Percentiles rank a stretch among this genome's conserved stretches.
These are phyloP conservation scores for Yamadazyma endophytica DNA, from an alignment of 805 yeast species.

Conservation along the genomic window DNA sequence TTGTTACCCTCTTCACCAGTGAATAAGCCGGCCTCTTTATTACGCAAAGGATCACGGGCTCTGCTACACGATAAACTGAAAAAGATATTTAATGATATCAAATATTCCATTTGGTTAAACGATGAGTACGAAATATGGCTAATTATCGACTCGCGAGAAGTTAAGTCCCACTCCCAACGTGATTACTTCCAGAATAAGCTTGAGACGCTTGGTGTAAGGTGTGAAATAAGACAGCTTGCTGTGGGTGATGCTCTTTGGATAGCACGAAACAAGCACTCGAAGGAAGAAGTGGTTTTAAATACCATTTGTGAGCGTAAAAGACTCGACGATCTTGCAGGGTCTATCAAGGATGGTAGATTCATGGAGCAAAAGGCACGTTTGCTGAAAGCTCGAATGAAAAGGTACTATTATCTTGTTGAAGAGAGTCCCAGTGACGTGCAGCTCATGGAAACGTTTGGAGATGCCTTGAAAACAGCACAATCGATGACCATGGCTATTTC, in stretches of 20 bases:
- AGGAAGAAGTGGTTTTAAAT: constrained; percentile 66
- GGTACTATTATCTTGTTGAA: constrained; percentile 77
- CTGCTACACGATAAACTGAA: constrained; percentile 21
- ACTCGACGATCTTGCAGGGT: constrained; percentile 75
- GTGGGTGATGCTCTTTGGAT: constrained; percentile 92
- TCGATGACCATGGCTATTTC: constrained; percentile 64
- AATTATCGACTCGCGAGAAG: constrained; percentile 77
- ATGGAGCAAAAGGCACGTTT: constrained; percentile 82
- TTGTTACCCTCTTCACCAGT: background rate
- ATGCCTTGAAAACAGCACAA: constrained; percentile 72
- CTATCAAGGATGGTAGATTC: constrained; percentile 86
- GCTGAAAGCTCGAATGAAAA: constrained; percentile 59
- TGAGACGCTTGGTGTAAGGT: constrained; percentile 40
- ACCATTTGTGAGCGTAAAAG: constrained; percentile 89
- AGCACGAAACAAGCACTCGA: constrained; percentile 59
- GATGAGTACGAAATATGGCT: constrained; percentile 58
- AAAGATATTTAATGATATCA: constrained; percentile 16
- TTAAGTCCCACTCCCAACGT: constrained; percentile 63
- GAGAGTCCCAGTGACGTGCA: constrained; percentile 42
- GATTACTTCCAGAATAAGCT: constrained; percentile 63
- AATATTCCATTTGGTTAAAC: constrained; percentile 57
- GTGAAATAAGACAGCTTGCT: constrained; percentile 56
- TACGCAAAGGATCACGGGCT: background rate
- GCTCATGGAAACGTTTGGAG: constrained; percentile 47
- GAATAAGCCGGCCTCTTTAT: too few species aligned